Conservation (phyloP, 495 filamentous ascomycete genomes). For the Evernia prunastri region DNA sequence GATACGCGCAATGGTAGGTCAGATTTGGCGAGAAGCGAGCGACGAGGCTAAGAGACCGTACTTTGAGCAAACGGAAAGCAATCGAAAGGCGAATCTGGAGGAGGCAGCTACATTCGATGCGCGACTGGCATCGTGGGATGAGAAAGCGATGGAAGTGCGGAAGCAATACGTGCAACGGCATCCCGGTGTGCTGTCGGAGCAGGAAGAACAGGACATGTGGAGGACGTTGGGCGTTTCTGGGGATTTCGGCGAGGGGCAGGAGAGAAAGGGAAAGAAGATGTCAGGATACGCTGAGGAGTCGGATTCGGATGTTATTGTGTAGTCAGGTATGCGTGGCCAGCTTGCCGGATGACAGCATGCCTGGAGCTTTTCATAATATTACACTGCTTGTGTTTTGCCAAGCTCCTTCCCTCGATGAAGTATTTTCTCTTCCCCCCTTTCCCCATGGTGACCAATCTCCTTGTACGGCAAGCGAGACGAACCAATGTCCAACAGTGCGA, state of each 20-base stretch:
- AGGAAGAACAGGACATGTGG: constrained; percentile 29
- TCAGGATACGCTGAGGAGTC: constrained; percentile 26
- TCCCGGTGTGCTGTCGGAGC: constrained; percentile 22
- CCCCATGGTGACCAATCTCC: neutral
- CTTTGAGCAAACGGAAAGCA: constrained; percentile 59
- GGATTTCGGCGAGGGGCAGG: constrained; percentile 13
- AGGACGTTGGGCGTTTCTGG: constrained; percentile 18
- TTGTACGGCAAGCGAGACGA: neutral
- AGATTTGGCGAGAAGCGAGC: constrained; percentile 78
- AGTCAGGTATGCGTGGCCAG: constrained; percentile 1
- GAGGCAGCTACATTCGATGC: constrained; percentile 25
- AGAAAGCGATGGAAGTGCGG: constrained; percentile 25
- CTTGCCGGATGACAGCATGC: neutral
- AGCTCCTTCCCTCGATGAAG: neutral
- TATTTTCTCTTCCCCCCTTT: too few relatives aligned
- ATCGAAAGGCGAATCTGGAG: constrained; percentile 56
- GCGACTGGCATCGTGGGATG: constrained; percentile 25
- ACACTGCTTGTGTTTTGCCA: neutral
- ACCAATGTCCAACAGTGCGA: neutral
- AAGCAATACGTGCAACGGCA: constrained; percentile 24
- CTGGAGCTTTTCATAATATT: neutral
- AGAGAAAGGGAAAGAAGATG: constrained; percentile 25
- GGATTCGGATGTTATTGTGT: constrained; percentile 15
- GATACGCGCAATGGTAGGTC: constrained; percentile 71
- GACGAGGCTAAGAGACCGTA: constrained; percentile 67